Conservation (phyloP, 768 basidiomycete genomes). For the Mycena alexandri region DNA sequence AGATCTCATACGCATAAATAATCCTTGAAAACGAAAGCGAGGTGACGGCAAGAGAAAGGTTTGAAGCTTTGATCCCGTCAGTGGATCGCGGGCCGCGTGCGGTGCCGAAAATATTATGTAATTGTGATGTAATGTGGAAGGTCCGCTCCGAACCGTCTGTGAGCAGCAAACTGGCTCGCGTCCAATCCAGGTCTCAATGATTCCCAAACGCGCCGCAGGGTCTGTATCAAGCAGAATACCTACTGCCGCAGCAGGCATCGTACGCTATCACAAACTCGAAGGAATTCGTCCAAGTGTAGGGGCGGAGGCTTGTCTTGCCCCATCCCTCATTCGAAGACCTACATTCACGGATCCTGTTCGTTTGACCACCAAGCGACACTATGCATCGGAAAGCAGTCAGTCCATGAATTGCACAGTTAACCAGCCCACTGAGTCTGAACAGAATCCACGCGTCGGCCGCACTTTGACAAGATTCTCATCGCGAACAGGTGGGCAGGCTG, state of each 20-base stretch:
- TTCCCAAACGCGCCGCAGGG: constrained; percentile 52
- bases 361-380: constrained; percentile 26
- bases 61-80: no score
- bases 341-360: constrained; percentile 8
- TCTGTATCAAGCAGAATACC: constrained; percentile 38
- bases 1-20: not conserved
- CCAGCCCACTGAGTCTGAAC: not conserved
- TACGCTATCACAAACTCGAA: constrained; percentile 16
- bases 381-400: constrained; percentile 50
- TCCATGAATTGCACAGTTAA: not conserved
- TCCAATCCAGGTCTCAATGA: constrained; percentile 44
- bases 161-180: no score
- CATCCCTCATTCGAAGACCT: constrained; percentile 22
- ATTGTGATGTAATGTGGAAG: constrained; percentile 6
- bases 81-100: no score
- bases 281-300: constrained; percentile 30
- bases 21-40: no score
- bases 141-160: constrained; percentile 28
- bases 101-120: not conserved
- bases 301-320: constrained; percentile 1
- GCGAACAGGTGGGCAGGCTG: constrained; percentile 77
- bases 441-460: constrained; percentile 55
- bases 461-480: constrained; percentile 92
- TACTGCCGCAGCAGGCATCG: constrained; percentile 31
- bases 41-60: no score